A percentile compares a stretch with the other conserved stretches of the same genome.
phyloP scores from a whole-genome alignment of 1,284 basidiomycete genomes.

The Tetrapyrgos nigripes region DNA sequence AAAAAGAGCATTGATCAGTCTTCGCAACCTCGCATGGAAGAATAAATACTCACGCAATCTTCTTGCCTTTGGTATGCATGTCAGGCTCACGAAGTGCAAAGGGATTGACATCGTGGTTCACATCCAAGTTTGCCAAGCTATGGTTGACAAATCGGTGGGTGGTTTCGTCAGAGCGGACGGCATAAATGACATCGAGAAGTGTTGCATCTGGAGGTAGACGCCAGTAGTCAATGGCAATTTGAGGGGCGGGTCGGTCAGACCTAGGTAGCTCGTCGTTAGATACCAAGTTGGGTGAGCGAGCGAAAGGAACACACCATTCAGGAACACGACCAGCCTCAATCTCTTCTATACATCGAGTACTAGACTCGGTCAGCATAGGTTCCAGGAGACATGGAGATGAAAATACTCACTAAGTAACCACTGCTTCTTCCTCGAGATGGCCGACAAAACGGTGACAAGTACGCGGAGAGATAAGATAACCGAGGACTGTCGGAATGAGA shows the following conservation, averaged over 20 bases:
- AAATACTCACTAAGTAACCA: conserved; percentile 80
- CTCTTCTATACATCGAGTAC: conserved; percentile 84
- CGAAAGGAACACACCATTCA: conserved; percentile 65
- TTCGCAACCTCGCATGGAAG: conserved; percentile 4
- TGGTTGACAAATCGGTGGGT: conserved; percentile 95
- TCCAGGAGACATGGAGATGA: too few relatives aligned
- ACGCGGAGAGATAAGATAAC: conserved; percentile 84
- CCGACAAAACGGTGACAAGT: conserved; percentile 94
- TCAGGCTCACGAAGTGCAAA: conserved; percentile 91
- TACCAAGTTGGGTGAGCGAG: background rate
- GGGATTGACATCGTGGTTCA: conserved; percentile 84
- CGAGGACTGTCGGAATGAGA: conserved; percentile 58
- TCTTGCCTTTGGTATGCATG: conserved; percentile 81
- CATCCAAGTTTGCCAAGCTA: conserved; percentile 85
- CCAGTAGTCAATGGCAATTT: conserved; percentile 96
- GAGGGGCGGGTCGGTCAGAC: conserved; percentile 75
- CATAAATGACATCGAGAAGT: conserved; percentile 88
- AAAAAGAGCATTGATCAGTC: conserved; percentile 19
- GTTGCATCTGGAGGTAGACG: conserved; percentile 77
- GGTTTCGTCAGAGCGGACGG: conserved; percentile 91
- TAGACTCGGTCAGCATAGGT: conserved; percentile 37
- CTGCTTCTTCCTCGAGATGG: conserved; percentile 93
- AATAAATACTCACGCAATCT: conserved; percentile 64
- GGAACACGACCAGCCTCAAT: conserved; percentile 88
- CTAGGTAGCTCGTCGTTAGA: conserved; percentile 32